Conservation (phyloP, 2,329 filamentous ascomycete genomes). For the Penicillium sp. region DNA sequence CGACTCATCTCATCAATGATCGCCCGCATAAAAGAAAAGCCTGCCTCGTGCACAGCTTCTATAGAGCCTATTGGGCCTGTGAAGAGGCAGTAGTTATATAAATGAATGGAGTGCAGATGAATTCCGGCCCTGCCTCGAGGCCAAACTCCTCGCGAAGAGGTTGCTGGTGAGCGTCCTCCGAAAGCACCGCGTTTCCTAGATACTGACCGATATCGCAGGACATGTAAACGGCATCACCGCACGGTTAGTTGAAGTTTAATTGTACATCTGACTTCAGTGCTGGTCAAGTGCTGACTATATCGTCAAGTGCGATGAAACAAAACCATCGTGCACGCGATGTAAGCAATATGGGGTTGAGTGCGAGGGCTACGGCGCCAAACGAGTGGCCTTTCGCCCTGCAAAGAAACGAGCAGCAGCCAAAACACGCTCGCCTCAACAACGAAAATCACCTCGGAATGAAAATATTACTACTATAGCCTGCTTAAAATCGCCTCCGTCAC, state of each 20-base stretch:
- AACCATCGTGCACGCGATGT: constrained; percentile 1
- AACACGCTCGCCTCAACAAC: too few relatives aligned
- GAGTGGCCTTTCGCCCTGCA: not conserved
- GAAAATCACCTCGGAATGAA: not conserved
- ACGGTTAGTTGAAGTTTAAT: not conserved
- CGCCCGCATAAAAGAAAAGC: too few relatives aligned
- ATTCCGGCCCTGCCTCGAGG: not conserved
- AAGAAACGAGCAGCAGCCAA: not conserved
- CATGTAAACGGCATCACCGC: constrained; percentile 4
- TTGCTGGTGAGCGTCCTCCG: not conserved
- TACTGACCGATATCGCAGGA: not conserved
- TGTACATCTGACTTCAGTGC: not conserved
- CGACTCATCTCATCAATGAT: too few relatives aligned
- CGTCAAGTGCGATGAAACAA: constrained; percentile 1
- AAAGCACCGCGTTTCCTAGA: not conserved
- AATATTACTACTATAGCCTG: too few relatives aligned
- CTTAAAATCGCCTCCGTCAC: too few relatives aligned
- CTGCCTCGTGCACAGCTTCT: too few relatives aligned
- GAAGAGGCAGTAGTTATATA: too few relatives aligned
- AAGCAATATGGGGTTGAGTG: constrained; percentile 1
- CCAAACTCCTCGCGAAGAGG: constrained; percentile 5
- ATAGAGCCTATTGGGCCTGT: too few relatives aligned
- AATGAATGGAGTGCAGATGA: not conserved
- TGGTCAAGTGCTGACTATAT: too few relatives aligned
- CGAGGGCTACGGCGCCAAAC: not conserved